phyloP scores from a whole-genome alignment of 345 rosid species.

The Barbarea vulgaris region DNA sequence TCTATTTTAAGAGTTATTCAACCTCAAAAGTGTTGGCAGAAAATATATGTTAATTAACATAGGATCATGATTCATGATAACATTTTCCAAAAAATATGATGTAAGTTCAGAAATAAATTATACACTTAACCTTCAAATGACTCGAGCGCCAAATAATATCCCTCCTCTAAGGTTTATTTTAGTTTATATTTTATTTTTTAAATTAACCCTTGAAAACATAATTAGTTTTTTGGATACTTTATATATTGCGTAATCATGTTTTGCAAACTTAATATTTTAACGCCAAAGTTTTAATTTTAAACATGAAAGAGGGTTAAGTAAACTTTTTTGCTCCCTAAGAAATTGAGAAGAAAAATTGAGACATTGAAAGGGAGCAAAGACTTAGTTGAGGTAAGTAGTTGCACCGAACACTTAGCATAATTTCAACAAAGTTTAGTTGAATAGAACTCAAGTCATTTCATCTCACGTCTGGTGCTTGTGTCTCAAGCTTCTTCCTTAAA shows the following conservation, averaged over 20 bases:
- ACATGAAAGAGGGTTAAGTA: not conserved
- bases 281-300: not conserved
- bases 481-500: slow-evolving; percentile 26
- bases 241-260: not conserved
- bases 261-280: not conserved
- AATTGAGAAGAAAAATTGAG: slow-evolving; percentile 1
- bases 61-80: not conserved
- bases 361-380: slow-evolving; percentile 13
- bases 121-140: slow-evolving; percentile 16
- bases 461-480: slow-evolving; percentile 25
- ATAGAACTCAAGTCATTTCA: slow-evolving; percentile 25
- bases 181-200: too few relatives aligned
- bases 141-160: slow-evolving; percentile 5
- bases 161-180: not conserved
- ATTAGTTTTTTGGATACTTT: not conserved
- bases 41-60: slow-evolving; percentile 2
- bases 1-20: slow-evolving; percentile 20
- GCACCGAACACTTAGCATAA: slow-evolving; percentile 35
- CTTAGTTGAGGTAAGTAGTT: slow-evolving; percentile 38
- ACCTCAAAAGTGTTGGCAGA: slow-evolving; percentile 18
- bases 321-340: not conserved
- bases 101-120: not conserved
- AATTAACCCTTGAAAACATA: not conserved
- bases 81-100: not conserved
- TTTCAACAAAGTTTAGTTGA: slow-evolving; percentile 38